A percentile compares a stretch with the other conserved stretches of the same genome.
These are phyloP conservation scores for Aureobasidium sp. DNA, from an alignment of 2,329 filamentous ascomycete genomes.

Conservation along the genomic window DNA sequence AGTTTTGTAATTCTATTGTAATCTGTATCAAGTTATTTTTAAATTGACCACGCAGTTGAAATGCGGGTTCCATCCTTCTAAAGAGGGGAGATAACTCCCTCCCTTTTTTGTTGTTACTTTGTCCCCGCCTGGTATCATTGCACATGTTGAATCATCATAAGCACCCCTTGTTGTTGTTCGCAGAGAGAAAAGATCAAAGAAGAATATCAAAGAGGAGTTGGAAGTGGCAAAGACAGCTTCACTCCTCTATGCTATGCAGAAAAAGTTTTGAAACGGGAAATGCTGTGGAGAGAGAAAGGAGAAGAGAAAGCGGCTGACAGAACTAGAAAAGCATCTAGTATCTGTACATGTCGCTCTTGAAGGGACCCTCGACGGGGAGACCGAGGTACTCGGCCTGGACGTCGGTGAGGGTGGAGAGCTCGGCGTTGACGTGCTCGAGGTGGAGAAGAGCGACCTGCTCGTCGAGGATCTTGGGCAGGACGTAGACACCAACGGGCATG, in stretches of 20 bases:
- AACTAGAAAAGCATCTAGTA: constrained; percentile 46
- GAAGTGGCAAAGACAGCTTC: background rate
- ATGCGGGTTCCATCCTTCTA: constrained; percentile 8
- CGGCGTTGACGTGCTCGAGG: constrained; percentile 85
- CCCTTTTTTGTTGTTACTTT: constrained; percentile 43
- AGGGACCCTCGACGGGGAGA: constrained; percentile 78
- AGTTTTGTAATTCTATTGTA: background rate
- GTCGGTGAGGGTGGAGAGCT: constrained; percentile 76
- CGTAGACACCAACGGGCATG: constrained; percentile 84
- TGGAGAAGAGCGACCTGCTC: constrained; percentile 97
- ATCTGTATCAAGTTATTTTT: background rate
- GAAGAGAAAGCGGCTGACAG: background rate
- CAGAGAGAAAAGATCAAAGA: constrained; percentile 9
- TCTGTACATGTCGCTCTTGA: constrained; percentile 87
- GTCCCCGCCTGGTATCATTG: constrained; percentile 44
- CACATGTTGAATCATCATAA: constrained; percentile 30
- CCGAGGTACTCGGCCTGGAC: constrained; percentile 95
- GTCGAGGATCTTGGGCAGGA: constrained; percentile 96
- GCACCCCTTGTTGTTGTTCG: background rate
- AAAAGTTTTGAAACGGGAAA: constrained; percentile 10
- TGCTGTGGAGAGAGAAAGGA: constrained; percentile 1
- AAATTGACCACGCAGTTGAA: constrained; percentile 9
- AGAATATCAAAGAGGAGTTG: background rate
- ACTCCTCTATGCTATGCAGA: background rate
- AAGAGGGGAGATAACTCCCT: constrained; percentile 17